Base-by-base conservation (phyloP, 495 filamentous ascomycete genomes). In the Hypoxylon crocopeplum region DNA sequence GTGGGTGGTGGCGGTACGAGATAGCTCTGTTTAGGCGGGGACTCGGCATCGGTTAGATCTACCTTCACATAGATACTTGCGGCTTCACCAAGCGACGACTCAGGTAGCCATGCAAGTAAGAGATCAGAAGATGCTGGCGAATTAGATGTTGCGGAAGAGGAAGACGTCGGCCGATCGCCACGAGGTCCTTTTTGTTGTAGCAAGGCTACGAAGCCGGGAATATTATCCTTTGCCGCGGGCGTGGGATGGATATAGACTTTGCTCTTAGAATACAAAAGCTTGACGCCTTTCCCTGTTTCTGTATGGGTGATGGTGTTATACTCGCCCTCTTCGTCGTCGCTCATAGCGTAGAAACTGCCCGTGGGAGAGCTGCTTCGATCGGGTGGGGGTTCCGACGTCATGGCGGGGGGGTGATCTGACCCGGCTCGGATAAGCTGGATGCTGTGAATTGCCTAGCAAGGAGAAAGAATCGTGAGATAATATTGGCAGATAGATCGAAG, bases 211-310 rank as follows among this genome's bases (percentile, higher is more conserved):
- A 95, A 98, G 16, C 94, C 94, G n/a, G 91, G 78, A 58, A 98
- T 93, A 58, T 98, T 98, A 74, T 98, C 95, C 77, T 90, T 94
- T 5, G 93, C 80, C 1, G 92, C 94, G 0, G 95, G 88, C 0
- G 91, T 93, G 0, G 95, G 94, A 73, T 98, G 94, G n/a, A 98
- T 86, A 69, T 98, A 98, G 69, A 98, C 93, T 79, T 98, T 98
- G 86, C 92, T 97, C 75, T 98, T 98, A 19, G 92, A 92, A 66
- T 87, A 97, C 20, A 98, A 77, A n/a, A 98, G 79, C 77, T 97
- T 98, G 34, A 98, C 95, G 5, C 94, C 93, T 55, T 86, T 84
- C 1, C 90, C 88, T 1, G 88, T 85, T 48, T 78, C 83, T 11
- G 86, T 86, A 70, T 95, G 91, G 7, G 91, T 91, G 72, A 98